A percentile compares a stretch with the other conserved stretches of the same genome.
These are phyloP conservation scores for Cicer arietinum DNA, from an alignment of 306 rosid genomes.

Conservation along the genomic window DNA sequence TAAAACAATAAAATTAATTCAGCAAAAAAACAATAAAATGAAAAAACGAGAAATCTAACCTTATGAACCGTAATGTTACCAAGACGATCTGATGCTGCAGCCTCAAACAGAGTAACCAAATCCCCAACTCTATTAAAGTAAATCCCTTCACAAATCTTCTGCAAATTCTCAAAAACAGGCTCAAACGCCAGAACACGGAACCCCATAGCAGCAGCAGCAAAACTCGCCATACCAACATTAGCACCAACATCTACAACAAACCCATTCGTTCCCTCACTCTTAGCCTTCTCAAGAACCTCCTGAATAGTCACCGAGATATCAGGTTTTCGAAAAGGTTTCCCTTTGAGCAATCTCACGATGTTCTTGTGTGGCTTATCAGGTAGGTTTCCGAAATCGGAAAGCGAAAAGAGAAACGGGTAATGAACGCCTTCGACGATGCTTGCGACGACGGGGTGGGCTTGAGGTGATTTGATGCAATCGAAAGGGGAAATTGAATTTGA, in stretches of 20 bases:
- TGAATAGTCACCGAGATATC: constrained; percentile 85
- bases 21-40: background rate
- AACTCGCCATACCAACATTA: constrained; percentile 93
- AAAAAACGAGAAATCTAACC: constrained; percentile 48
- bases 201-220: constrained; percentile 93
- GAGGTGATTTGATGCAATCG: constrained; percentile 74
- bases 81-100: constrained; percentile 79
- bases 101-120: constrained; percentile 82
- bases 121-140: constrained; percentile 80
- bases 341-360: constrained; percentile 76
- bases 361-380: constrained; percentile 98
- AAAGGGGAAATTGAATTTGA: constrained; percentile 65
- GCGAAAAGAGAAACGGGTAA: constrained; percentile 82
- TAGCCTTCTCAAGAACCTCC: constrained; percentile 68
- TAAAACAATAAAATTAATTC: too few species aligned
- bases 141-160: constrained; percentile 93
- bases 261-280: constrained; percentile 62
- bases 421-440: constrained; percentile 81
- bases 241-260: constrained; percentile 91
- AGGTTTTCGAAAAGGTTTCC: constrained; percentile 82
- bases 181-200: constrained; percentile 83
- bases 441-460: constrained; percentile 81
- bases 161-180: constrained; percentile 93
- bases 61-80: constrained; percentile 90
- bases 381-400: constrained; percentile 79